phyloP scores from a whole-genome alignment of 2,329 filamentous ascomycete genomes.

The Xylaria sp. region DNA sequence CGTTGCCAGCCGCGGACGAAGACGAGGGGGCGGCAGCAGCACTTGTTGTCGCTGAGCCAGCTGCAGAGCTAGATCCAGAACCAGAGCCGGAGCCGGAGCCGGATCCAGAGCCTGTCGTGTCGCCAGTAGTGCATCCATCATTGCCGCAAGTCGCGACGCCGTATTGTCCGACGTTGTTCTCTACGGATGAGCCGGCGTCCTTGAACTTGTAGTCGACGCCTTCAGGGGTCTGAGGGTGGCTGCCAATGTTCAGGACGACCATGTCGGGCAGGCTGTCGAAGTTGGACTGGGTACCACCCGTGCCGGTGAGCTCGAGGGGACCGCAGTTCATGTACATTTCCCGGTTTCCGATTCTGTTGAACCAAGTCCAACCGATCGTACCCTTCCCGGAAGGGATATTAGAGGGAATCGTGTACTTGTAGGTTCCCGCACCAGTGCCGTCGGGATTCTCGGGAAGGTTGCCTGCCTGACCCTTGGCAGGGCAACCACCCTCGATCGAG shows the following conservation, averaged over 20 bases:
- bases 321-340: constrained; percentile 99
- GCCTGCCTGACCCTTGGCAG: constrained; percentile 65
- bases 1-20: constrained; percentile 28
- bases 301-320: constrained; percentile 72
- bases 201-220: constrained; percentile 72
- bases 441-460: constrained; percentile 65
- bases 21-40: constrained; percentile 40
- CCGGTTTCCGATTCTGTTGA: constrained; percentile 91
- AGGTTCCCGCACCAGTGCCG: constrained; percentile 63
- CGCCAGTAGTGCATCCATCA: constrained; percentile 40
- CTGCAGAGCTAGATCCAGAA: constrained; percentile 38
- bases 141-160: constrained; percentile 51
- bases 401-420: constrained; percentile 76
- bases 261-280: constrained; percentile 75
- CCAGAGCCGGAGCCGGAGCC: no score
- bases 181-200: constrained; percentile 69
- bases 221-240: constrained; percentile 51
- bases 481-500: constrained; percentile 88
- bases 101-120: constrained; percentile 45
- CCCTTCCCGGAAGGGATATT: constrained; percentile 80
- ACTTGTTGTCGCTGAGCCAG: constrained; percentile 32
- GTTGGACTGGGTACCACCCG: constrained; percentile 60
- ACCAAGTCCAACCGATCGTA: constrained; percentile 92
- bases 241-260: constrained; percentile 76
- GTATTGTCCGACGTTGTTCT: constrained; percentile 56